Evolutionary conservation across 768 basidiomycete species (phyloP), one percentile per base, ranked within the genome.

Genomic region (Favolaschia claudopus): DNA sequence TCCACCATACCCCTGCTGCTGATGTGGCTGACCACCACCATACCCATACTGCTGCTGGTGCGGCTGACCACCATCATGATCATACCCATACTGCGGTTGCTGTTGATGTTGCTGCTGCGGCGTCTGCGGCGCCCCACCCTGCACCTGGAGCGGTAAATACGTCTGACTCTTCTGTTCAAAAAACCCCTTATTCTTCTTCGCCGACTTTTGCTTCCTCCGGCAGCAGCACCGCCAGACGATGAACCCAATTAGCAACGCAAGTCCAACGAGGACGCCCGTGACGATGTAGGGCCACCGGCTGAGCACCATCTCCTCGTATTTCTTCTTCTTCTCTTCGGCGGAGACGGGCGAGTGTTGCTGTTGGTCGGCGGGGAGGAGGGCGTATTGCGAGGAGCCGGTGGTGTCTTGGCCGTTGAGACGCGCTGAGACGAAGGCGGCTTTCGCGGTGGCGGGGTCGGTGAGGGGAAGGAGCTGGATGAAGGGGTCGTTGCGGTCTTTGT

Each of bases 261-360:
- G 70, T 57, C 86, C 72, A 3, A 80, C 71, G 25, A 92, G 75
- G 60, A 85, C 84, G 33, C 88, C 90, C 9, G 77, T 60, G 39
- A 89, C 79, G 68, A 90, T 89, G 68, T 64, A 89, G 4, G 87
- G 89, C 91, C 88, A 92, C 57, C 80, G 87, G 67, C 86, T 89
- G 66, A 87, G 80, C 34, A 87, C 77, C 77, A 80, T 76, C 70
- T 86, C 88, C 67, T 86, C 82, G 63, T 85, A 84, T 57, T 78
- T 77, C 49, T 87, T 81, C 75, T 90, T 89, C 76, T 89, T 88
- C 72, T 89, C 89, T 55, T 77, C 79, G 2, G 63, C 79, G n/a
- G 79, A 82, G 38, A 89, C 78, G 3, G 62, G 62, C 46, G 62
- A 64, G 42, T 56, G 57, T 38, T 64, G 62, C 49, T 56, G 48